phyloP scores from a whole-genome alignment of 2,329 filamentous ascomycete genomes.

The Cladosporium sphaerospermum region DNA sequence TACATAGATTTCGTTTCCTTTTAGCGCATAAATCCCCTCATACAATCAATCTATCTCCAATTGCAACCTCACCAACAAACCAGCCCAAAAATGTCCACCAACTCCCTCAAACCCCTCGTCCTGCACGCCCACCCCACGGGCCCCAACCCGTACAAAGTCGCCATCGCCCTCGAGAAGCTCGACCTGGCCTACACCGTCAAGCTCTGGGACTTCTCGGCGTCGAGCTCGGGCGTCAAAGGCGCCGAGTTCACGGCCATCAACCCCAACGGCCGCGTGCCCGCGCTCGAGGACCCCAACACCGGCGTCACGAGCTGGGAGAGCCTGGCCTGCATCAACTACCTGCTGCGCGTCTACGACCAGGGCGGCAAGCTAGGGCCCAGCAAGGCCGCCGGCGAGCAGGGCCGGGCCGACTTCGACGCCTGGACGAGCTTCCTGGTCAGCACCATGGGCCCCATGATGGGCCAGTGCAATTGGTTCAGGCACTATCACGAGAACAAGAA shows the following conservation, averaged over 20 bases:
- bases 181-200: slow-evolving; percentile 37
- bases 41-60: not conserved
- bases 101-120: slow-evolving; percentile 30
- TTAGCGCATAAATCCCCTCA: not conserved
- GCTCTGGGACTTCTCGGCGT: slow-evolving; percentile 38
- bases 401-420: slow-evolving; percentile 40
- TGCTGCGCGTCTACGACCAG: slow-evolving; percentile 40
- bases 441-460: slow-evolving; percentile 38
- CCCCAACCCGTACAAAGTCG: slow-evolving; percentile 13
- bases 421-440: slow-evolving; percentile 41
- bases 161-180: slow-evolving; percentile 36
- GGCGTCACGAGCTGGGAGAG: slow-evolving; percentile 45
- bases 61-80: not conserved
- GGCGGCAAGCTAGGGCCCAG: slow-evolving; percentile 30
- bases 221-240: slow-evolving; percentile 35
- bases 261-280: slow-evolving; percentile 39
- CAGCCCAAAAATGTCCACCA: slow-evolving; percentile 18
- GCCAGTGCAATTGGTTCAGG: slow-evolving; percentile 36
- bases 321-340: slow-evolving; percentile 46
- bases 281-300: slow-evolving; percentile 41
- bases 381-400: slow-evolving; percentile 32
- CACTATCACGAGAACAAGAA: slow-evolving; percentile 37
- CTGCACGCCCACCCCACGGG: slow-evolving; percentile 34
- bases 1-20: no score
- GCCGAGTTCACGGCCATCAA: slow-evolving; percentile 36